Evolutionary conservation across 2,329 filamentous ascomycete genomes (phyloP).

Genomic region (Aspergillus phoenicis): DNA sequence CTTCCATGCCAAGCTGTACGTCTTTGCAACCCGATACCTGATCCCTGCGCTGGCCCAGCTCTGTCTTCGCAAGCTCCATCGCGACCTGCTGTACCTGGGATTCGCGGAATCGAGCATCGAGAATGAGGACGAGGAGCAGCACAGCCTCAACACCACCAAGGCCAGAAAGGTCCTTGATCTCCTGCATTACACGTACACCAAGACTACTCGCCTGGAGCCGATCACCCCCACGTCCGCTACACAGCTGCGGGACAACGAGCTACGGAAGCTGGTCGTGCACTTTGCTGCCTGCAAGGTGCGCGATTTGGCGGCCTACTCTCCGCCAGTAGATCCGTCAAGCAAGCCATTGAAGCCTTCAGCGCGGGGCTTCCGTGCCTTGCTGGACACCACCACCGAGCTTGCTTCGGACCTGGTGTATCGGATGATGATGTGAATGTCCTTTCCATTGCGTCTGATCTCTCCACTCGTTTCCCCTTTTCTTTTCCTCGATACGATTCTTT

Average conservation of each 20-base stretch:
- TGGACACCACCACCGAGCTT: slow-evolving; percentile 43
- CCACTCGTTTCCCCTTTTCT: slow-evolving; percentile 17
- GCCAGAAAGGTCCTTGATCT: slow-evolving; percentile 42
- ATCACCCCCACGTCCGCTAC: slow-evolving; percentile 39
- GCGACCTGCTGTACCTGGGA: slow-evolving; percentile 37
- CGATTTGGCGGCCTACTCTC: slow-evolving; percentile 40
- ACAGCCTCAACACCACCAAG: slow-evolving; percentile 31
- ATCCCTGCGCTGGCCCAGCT: slow-evolving; percentile 45
- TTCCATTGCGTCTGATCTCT: background rate
- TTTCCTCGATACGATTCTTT: slow-evolving; percentile 12
- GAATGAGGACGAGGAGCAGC: slow-evolving; percentile 26
- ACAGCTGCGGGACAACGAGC: slow-evolving; percentile 42
- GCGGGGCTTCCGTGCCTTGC: slow-evolving; percentile 38
- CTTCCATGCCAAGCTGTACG: slow-evolving; percentile 49
- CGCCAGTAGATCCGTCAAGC: slow-evolving; percentile 27
- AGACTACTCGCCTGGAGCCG: slow-evolving; percentile 44
- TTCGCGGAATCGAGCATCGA: slow-evolving; percentile 24
- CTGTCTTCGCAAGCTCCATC: slow-evolving; percentile 44
- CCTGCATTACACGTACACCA: slow-evolving; percentile 43
- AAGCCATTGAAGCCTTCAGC: slow-evolving; percentile 28
- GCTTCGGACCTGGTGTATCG: slow-evolving; percentile 47
- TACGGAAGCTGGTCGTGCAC: slow-evolving; percentile 44
- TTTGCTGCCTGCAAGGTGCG: slow-evolving; percentile 46
- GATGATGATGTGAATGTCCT: slow-evolving; percentile 38
- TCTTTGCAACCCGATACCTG: slow-evolving; percentile 47